phyloP scores from a whole-genome alignment of 805 yeast genomes.

The Nakazawaea peltata region DNA sequence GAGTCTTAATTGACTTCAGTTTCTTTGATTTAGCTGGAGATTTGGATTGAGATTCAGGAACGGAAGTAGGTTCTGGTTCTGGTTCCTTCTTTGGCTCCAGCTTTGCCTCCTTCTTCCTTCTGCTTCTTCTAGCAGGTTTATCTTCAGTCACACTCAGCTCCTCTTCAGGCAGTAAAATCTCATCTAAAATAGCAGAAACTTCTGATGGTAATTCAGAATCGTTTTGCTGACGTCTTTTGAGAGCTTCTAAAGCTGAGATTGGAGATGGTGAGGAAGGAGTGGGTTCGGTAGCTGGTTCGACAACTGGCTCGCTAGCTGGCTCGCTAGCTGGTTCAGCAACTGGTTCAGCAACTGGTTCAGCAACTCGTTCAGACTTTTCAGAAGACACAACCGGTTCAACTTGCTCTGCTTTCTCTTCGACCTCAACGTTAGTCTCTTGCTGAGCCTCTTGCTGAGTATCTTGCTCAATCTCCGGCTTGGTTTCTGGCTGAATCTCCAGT shows the following conservation, averaged over 20 bases:
- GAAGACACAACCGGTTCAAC: not conserved
- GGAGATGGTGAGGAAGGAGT: no score
- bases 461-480: no score
- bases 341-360: not conserved
- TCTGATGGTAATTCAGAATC: not conserved
- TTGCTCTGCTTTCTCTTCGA: not conserved
- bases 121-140: not conserved
- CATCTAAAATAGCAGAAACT: constrained; percentile 1
- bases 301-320: no score
- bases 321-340: not conserved
- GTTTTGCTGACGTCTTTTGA: constrained; percentile 1
- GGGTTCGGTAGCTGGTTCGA: no score
- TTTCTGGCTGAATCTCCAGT: no score
- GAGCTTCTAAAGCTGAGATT: constrained; percentile 8
- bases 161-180: not conserved
- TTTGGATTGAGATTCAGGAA: no score
- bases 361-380: not conserved
- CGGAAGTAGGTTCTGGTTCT: not conserved
- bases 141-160: not conserved
- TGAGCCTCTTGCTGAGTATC: constrained; percentile 1
- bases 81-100: not conserved
- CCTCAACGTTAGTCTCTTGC: constrained; percentile 3
- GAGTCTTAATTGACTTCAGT: no score
- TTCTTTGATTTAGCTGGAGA: no score
- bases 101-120: not conserved